Conservation (phyloP, 2,329 filamentous ascomycete genomes). For the Pseudogymnoascus sp. region DNA sequence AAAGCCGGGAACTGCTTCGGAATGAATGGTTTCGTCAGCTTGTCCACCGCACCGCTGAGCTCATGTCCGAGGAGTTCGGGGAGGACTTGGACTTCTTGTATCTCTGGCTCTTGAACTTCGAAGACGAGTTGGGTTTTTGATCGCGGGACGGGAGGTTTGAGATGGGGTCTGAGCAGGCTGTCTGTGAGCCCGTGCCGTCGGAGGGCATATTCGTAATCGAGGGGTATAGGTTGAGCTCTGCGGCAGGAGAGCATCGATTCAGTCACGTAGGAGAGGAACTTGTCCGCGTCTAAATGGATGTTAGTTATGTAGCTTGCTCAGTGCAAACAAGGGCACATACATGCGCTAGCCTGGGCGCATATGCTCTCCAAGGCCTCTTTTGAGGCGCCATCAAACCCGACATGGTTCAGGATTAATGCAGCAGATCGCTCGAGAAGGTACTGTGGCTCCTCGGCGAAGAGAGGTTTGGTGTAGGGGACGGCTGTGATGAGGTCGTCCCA, state of each 20-base stretch:
- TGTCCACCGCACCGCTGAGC: conserved; percentile 50
- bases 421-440: conserved; percentile 44
- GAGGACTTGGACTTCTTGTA: conserved; percentile 35
- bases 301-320: background rate
- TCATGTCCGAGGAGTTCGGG: conserved; percentile 36
- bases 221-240: conserved; percentile 44
- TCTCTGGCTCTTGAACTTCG: conserved; percentile 30
- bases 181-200: conserved; percentile 43
- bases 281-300: conserved; percentile 20
- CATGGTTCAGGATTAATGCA: conserved; percentile 45
- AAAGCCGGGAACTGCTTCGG: conserved; percentile 52
- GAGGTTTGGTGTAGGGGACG: conserved; percentile 2
- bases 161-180: conserved; percentile 45
- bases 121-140: conserved; percentile 26
- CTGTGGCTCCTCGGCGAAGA: conserved; percentile 25
- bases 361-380: conserved; percentile 52
- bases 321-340: conserved; percentile 33
- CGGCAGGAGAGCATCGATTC: conserved; percentile 26
- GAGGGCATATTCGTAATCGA: conserved; percentile 49
- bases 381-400: conserved; percentile 48
- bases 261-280: conserved; percentile 25
- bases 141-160: conserved; percentile 42
- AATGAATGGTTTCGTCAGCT: conserved; percentile 47
- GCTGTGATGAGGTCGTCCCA: conserved; percentile 4
- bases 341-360: conserved; percentile 46